A percentile compares a stretch with the other conserved stretches of the same genome.
phyloP scores from a whole-genome alignment of 768 basidiomycete species.

The Rhodotorula toruloides region DNA sequence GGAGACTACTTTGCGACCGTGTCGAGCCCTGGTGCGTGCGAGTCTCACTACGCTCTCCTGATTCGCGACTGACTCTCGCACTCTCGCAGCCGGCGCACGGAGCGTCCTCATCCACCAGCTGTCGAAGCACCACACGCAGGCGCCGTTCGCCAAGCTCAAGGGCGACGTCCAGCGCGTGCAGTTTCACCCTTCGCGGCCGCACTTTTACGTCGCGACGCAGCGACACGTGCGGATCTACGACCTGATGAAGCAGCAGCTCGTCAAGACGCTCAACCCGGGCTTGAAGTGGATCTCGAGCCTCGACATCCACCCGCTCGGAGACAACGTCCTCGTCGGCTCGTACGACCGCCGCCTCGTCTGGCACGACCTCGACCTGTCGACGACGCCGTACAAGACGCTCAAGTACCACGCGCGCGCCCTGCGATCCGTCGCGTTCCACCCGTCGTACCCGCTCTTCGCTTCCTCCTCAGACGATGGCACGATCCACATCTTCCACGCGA shows the following conservation, averaged over 20 bases:
- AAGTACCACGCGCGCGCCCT: constrained; percentile 89
- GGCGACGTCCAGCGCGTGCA: constrained; percentile 82
- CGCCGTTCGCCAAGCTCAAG: constrained; percentile 93
- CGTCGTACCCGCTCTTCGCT: constrained; percentile 89
- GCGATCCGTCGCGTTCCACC: constrained; percentile 87
- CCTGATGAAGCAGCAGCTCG: constrained; percentile 80
- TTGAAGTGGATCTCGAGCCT: constrained; percentile 96
- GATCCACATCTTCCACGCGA: constrained; percentile 92
- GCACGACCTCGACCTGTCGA: constrained; percentile 95
- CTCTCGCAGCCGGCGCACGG: constrained; percentile 58
- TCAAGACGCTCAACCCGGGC: constrained; percentile 91
- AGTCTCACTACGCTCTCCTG: neutral
- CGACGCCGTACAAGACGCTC: constrained; percentile 94
- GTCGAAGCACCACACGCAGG: constrained; percentile 88
- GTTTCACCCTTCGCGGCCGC: constrained; percentile 89
- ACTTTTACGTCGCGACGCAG: constrained; percentile 99
- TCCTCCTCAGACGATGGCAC: constrained; percentile 95
- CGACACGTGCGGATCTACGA: constrained; percentile 95
- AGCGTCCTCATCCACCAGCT: constrained; percentile 95
- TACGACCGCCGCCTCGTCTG: constrained; percentile 97
- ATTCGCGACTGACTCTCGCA: neutral
- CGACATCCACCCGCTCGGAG: constrained; percentile 80
- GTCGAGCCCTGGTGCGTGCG: constrained; percentile 56
- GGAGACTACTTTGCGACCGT: constrained; percentile 96
- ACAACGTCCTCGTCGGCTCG: constrained; percentile 93